Conservation (phyloP, 306 rosid species). For the Cucurbita pepo region DNA sequence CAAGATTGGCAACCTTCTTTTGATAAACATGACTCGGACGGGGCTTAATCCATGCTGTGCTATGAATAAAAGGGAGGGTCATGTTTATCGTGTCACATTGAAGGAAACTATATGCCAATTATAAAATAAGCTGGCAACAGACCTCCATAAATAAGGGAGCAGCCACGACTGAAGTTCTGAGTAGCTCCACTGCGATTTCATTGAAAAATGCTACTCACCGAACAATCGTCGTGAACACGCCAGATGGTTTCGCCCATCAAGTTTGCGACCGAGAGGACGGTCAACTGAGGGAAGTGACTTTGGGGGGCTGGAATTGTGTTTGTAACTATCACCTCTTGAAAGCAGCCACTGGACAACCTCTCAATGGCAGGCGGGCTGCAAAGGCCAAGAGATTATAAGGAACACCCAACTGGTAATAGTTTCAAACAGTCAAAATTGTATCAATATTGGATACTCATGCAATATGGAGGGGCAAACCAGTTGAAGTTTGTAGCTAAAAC, state of each 20-base stretch:
- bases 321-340: constrained; percentile 92
- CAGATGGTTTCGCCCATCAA: constrained; percentile 96
- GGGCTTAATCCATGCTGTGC: not conserved
- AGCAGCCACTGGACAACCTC: constrained; percentile 78
- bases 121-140: not conserved
- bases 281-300: constrained; percentile 81
- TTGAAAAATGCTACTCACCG: constrained; percentile 79
- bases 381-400: not conserved
- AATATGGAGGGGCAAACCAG: not conserved
- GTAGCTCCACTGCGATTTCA: constrained; percentile 6
- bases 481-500: not conserved
- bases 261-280: constrained; percentile 87
- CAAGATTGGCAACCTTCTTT: not conserved
- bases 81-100: not conserved
- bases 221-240: constrained; percentile 99
- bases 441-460: not conserved
- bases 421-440: not conserved
- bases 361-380: constrained; percentile 95
- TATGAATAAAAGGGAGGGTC: not conserved
- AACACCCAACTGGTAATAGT: not conserved
- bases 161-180: not conserved
- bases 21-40: not conserved
- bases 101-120: not conserved
- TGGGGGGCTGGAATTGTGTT: constrained; percentile 79
- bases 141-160: not conserved